These are phyloP conservation scores for Aristolochia contorta DNA, from an alignment of 164 flowering plant genomes.

Conservation along the genomic window DNA sequence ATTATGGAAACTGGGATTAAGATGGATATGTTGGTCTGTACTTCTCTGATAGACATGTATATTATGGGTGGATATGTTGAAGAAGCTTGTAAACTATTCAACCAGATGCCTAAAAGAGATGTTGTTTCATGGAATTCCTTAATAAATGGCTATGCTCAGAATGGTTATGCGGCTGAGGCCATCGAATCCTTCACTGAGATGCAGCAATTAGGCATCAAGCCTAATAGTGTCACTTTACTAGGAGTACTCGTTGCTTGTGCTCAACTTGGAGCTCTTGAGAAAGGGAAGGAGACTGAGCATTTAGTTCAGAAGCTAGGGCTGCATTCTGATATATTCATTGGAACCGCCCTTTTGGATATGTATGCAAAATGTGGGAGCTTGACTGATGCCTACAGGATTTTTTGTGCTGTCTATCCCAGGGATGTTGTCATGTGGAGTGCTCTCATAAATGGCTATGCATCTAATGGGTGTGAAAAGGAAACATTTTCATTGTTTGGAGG, in stretches of 20 bases:
- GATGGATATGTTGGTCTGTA: constrained; percentile 11
- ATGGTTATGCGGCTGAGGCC: constrained; percentile 14
- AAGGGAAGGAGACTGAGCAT: constrained; percentile 10
- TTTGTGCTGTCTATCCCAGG: constrained; percentile 6
- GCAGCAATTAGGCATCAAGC: constrained; percentile 6
- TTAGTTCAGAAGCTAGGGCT: constrained; percentile 8
- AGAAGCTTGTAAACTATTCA: constrained; percentile 13
- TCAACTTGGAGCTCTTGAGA: constrained; percentile 13
- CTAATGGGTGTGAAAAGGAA: constrained; percentile 14
- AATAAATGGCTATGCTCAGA: constrained; percentile 14
- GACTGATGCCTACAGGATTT: constrained; percentile 5
- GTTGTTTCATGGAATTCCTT: constrained; percentile 21
- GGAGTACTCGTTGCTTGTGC: constrained; percentile 12
- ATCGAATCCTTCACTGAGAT: constrained; percentile 13
- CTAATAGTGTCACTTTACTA: constrained; percentile 10
- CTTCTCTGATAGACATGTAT: constrained; percentile 19
- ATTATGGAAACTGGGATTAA: constrained; percentile 9
- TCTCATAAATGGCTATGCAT: constrained; percentile 18
- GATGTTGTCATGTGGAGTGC: constrained; percentile 20
- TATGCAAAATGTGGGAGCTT: constrained; percentile 16
- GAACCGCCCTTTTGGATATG: constrained; percentile 18
- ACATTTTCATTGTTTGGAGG: constrained; percentile 13
- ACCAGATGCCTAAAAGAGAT: constrained; percentile 11
- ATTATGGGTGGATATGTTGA: constrained; percentile 10
- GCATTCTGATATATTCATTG: constrained; percentile 13